Base-by-base conservation (phyloP, 164 flowering plant genomes). In the Vitis rotundifolia region DNA sequence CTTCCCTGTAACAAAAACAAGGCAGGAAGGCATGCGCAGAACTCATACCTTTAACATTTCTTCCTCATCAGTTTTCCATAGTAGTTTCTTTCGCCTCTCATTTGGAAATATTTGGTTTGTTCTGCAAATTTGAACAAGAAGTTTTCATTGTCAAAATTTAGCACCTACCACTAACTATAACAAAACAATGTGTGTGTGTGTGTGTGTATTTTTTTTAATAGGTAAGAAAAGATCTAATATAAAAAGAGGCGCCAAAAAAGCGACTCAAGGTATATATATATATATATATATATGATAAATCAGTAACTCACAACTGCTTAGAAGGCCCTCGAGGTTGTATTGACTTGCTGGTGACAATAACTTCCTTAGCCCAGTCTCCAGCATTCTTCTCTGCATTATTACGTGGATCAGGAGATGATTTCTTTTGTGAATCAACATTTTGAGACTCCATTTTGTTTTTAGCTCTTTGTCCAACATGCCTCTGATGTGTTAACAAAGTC, bases 1-100 rank as follows among this genome's bases (percentile, higher is more conserved):
- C 44, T 37, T 37, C 44, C 7, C 44, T 6, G 7, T 37, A 6
- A 37, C 6, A 37, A 5, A 37, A 37, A 22, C 26, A 37, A 37
- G 44, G 44, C 44, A 37, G 7, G 44, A 37, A 37, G 7, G 3
- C 44, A 0, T 37, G 7, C 0, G 44, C 44, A 37, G 37, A 71
- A 48, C 11, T 19, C 59, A 62, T 75, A 87, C 89, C 91, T 68
- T 77, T 15, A 87, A 76, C 77, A 77, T 85, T 54, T 86, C 81
- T 70, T 78, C 94, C 78, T 89, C 94, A 59, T 81, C 84, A 49
- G 48, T 29, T 49, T 76, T 80, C 91, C 91, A 89, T 16, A 14
- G 16, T 15, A 84, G 61, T 61, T 72, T 80, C 66, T 67, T 79
- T 8, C 89, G 82, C 78, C 73, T 78, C 29, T 19, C 79, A 65